Conservation (phyloP, 2,329 filamentous ascomycete genomes). For the Cercospora sp. region DNA sequence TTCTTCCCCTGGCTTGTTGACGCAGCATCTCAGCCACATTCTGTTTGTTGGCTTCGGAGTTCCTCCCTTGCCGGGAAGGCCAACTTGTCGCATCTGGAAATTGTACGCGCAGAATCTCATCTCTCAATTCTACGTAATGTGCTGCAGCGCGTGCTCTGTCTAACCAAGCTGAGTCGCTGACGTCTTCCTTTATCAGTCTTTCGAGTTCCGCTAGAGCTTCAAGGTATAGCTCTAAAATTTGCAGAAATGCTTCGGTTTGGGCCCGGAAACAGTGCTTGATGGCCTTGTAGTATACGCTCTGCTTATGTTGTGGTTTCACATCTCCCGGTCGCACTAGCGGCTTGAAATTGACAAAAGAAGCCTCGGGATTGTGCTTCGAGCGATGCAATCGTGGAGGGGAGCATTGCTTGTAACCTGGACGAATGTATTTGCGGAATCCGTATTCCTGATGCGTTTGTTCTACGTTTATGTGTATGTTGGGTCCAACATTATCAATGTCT, state of each 20-base stretch:
- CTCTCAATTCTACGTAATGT: not conserved
- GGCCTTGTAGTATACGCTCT: conserved; percentile 1
- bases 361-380: not conserved
- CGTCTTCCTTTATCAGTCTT: not conserved
- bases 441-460: not conserved
- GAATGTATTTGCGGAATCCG: conserved; percentile 4
- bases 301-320: not conserved
- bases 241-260: not conserved
- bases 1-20: not conserved
- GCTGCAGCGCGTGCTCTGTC: not conserved
- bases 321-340: not conserved
- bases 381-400: not conserved
- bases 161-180: not conserved
- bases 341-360: not conserved
- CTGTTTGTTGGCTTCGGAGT: not conserved
- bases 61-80: not conserved
- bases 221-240: not conserved
- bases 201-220: not conserved
- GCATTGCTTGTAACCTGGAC: conserved; percentile 8
- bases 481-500: not conserved
- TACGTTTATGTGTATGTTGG: not conserved
- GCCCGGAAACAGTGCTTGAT: not conserved
- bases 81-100: not conserved
- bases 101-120: not conserved
- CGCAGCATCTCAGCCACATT: not conserved